Evolutionary conservation across 306 rosid genomes (phyloP).

Genomic region (Styphnolobium japonicum): DNA sequence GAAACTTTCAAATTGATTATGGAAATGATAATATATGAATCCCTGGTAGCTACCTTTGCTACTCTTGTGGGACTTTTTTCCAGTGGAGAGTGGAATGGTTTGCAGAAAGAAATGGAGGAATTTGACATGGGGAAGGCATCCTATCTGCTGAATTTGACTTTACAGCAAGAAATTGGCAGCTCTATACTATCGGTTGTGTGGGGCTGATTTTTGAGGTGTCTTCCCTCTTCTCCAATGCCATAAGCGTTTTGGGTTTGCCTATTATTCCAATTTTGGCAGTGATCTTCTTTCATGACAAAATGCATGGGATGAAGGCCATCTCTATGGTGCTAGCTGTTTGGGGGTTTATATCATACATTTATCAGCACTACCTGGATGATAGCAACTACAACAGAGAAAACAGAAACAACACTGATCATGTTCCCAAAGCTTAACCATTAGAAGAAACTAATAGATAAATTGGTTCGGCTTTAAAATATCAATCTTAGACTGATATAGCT

Average conservation of each 20-base stretch:
- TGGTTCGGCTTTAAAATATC: not conserved
- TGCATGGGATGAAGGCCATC: conserved; percentile 43
- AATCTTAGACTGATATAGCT: not conserved
- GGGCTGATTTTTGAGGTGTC: conserved; percentile 51
- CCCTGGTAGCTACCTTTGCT: conserved; percentile 34
- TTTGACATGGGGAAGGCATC: conserved; percentile 33
- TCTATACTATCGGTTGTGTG: conserved; percentile 27
- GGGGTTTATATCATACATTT: conserved; percentile 50
- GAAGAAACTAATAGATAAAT: not conserved
- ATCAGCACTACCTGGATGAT: conserved; percentile 43
- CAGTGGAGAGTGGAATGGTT: conserved; percentile 41
- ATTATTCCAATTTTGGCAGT: conserved; percentile 47
- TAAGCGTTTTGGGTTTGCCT: conserved; percentile 44
- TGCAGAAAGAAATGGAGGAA: conserved; percentile 34
- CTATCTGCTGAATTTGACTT: conserved; percentile 36
- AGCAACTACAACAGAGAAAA: not conserved
- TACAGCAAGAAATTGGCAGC: conserved; percentile 40
- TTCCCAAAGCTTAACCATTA: not conserved
- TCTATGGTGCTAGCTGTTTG: conserved; percentile 44
- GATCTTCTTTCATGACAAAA: conserved; percentile 39
- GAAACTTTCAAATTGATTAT: conserved; percentile 30
- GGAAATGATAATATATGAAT: conserved; percentile 40
- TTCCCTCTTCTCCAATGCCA: conserved; percentile 51
- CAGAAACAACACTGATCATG: not conserved
- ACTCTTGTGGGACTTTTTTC: conserved; percentile 40